Evolutionary conservation across 257 asterid genomes (phyloP), one percentile per base, ranked within the genome.

Genomic region (Osmanthus fragrans): DNA sequence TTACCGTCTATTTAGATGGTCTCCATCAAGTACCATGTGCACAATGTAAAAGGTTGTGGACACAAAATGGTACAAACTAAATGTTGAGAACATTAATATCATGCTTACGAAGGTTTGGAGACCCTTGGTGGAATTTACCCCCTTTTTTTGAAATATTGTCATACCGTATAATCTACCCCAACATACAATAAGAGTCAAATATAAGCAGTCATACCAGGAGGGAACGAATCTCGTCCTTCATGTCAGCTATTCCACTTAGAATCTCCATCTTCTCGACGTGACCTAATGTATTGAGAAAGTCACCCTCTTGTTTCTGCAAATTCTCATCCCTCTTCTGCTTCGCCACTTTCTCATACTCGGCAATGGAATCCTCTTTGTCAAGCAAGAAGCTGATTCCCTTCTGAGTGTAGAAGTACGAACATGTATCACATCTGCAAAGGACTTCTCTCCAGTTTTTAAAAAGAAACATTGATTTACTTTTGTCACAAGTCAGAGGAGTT

Each of bases 231-330:
- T 93, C 99, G 29, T 85, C 87, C 89, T 96, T 93, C 96, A 93
- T 90, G 86, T 93, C 97, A 36, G 92, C 92, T 27, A 96, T 85
- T 71, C 97, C 98, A 72, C 92, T 90, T 15, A 90, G 80, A 69
- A 96, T 76, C 79, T 93, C 99, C 84, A 96, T 90, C 85, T 89
- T 92, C 89, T 82, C 96, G 2, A 93, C 92, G 72, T 96, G 99
- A 40, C 91, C 96, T 4, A 96, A 86, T 69, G 89, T 87, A 80
- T 89, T 84, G 76, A 96, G 94, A 76, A 93, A 87, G 81, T 81
- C 80, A 33, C 93, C 97, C 90, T 90, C 92, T 74, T 88, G 91
- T 73, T 85, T 85, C 89, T 90, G 88, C 82, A 87, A 80, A 83
- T 93, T 89, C 77, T 94, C 98, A 66, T 83, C 89, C 86, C 97